Evolutionary conservation across 768 basidiomycete genomes (phyloP).

Genomic region (Rhizopogon vesiculosus): DNA sequence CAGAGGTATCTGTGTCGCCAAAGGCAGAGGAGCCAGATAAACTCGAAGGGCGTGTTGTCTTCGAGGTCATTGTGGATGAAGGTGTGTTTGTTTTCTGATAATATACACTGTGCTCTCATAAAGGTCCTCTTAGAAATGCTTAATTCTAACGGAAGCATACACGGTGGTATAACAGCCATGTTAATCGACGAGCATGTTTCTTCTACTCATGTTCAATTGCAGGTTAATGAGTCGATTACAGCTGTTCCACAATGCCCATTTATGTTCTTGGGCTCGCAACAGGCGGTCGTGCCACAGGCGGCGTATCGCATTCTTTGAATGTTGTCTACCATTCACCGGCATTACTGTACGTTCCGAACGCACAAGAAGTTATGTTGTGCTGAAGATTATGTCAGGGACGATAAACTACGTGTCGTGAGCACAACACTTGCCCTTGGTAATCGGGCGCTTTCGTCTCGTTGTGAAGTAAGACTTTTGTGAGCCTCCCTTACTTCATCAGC

Average conservation of each 20-base stretch:
- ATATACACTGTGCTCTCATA: background rate
- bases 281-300: conserved; percentile 19
- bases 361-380: background rate
- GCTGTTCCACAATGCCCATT: conserved; percentile 49
- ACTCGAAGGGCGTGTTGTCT: conserved; percentile 41
- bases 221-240: conserved; percentile 12
- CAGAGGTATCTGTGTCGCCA: conserved; percentile 36
- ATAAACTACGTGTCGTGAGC: conserved; percentile 46
- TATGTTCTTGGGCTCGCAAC: conserved; percentile 26
- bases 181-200: conserved; percentile 46
- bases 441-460: conserved; percentile 42
- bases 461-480: conserved; percentile 34
- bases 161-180: conserved; percentile 53
- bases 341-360: conserved; percentile 24
- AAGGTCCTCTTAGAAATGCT: conserved; percentile 42
- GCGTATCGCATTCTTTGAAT: conserved; percentile 50
- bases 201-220: background rate
- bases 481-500: background rate
- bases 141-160: conserved; percentile 41
- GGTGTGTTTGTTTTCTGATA: conserved; percentile 26
- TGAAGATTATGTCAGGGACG: conserved; percentile 21
- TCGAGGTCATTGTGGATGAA: conserved; percentile 37
- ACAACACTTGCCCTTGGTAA: conserved; percentile 47
- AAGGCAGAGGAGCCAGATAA: conserved; percentile 42
- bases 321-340: conserved; percentile 58